Evolutionary conservation across 495 filamentous ascomycete genomes (phyloP), one percentile per base, ranked within the genome.

Genomic region (Talaromyces liani): DNA sequence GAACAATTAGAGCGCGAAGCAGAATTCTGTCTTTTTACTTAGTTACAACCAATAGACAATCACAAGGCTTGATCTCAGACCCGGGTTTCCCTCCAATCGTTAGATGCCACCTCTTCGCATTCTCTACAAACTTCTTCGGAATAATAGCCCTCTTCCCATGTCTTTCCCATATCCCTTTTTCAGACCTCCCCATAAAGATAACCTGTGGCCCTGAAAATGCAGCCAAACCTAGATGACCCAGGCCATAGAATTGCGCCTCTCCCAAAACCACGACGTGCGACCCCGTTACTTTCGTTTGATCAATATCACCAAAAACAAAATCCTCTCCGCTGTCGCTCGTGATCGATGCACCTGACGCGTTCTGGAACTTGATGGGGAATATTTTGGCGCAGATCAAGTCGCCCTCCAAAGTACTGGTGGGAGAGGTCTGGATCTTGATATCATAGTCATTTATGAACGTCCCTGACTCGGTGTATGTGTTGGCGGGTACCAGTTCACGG

Each of bases 361-460:
- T 39, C 33, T 39, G 57, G 34, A 20, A 27, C n/a, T 6, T 20
- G 29, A 59, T 59, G 27, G 22, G 57, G 24, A 59, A 59, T 59
- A 59, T 59, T 29, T 59, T 29, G n/a, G 57, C 57, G 34, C 57
- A 59, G 57, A 59, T 59, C 31, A 34, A 9, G 20, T 59, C 57
- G 5, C 57, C 57, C 9, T 59, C 57, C 8, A 59, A 59, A 41
- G 57, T 59, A 33, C 27, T 18, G 6, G 27, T 39, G 4, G 31
- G n/a, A 34, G 57, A 59, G 33, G 57, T 59, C 33, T 59, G 27
- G 27, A 59, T 59, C 57, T 59, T 59, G 57, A 59, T 59, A 59
- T 59, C 57, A 24, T 41, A 59, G 41, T 59, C 33, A 9, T 9
- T 24, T 4, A 59, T 59, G 27, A 22, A 59, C 20, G 57, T 59